Base-by-base conservation (phyloP, 768 basidiomycete species). In the Suillus weaverae region DNA sequence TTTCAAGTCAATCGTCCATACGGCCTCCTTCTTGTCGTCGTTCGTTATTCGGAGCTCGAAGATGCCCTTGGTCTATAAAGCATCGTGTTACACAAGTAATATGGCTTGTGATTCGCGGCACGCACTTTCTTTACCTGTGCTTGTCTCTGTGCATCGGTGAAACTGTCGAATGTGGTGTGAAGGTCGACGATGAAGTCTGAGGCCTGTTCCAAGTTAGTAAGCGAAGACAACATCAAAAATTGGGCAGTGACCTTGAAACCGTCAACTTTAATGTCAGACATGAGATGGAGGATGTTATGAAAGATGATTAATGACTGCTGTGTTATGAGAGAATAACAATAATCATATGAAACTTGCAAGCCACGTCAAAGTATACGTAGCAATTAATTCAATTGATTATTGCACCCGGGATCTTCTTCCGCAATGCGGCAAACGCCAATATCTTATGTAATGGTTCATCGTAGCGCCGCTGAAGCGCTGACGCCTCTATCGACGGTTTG, bases 1-100 rank as follows among this genome's bases (percentile, higher is more conserved):
- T 85, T 98, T 97, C 73, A 97, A 72, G 82, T 98, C 96, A 70
- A 98, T 93, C 8, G 94, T 95, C 94, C 94, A 97, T 53, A 83
- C 83, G 22, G 81, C 90, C 66, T 87, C 87, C 76, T 91, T 81
- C 64, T 89, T 90, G 18, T 84, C 81, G 35, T 77, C 83, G 72
- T 95, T 94, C 75, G 88, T 86, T 69, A 97, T 84, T 61, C 87
- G 85, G 48, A 97, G 81, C 76, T 95, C 90, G 74, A 97, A 95
- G 72, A 96, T 86, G 66, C 92, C 94, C 70, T 92, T 94, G 59
- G 89, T 90, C 94, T 94, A 69, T 32, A 13, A 33, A 57, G 56
- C 20, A 32, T n/a, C 36, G 32, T 5, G 22, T 16, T n/a, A 44
- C 41, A 54, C 26, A 20, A 41, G 41, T 53, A 11, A 55, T 10